Base-by-base conservation (phyloP, 352 stramenopile species). In the Globisporangium cystogenes region DNA sequence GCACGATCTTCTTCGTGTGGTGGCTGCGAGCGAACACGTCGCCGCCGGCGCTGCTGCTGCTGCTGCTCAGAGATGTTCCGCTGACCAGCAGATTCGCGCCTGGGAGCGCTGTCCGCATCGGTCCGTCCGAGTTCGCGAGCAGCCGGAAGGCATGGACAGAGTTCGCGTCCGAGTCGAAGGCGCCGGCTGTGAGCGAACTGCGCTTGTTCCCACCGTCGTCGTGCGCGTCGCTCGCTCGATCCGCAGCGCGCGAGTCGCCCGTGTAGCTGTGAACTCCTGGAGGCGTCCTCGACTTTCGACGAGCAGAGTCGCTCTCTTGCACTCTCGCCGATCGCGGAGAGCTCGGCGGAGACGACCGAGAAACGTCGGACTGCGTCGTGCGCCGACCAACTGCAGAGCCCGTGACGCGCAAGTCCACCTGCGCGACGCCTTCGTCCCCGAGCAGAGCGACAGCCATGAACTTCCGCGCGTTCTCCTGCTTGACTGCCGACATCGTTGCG, bases 1-100 rank as follows among this genome's bases (percentile, higher is more conserved):
- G 59, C 12, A 78, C 65, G 20, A 74, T 65, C 33, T 45, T 79
- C 44, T 79, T 78, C 20, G 44, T 62, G 7, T 40, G 43, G 46
- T 72, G 57, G 2, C 53, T 57, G 18, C 45, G 46, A 5, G 43
- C 18, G 2, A 37, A 46, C 20, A 37, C 15, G 33, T 2, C 14
- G 33, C 4, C 14, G 7, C 29, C 5, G 16, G 24, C 29, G 26
- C 46, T 14, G 11, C 37, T 4, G n/a, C 23, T 15, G 4, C 29
- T 26, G 15, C 27, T 27, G 23, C 41, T 35, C 24, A 51, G 27
- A 2, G 48, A 39, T 1, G n/a, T 43, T 18, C 42, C 43, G 11
- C 26, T 57, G 20, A 57, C 23, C 26, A 21, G 27, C 4, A 58
- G 35, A 14, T 23, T 6, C 6, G 18, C 39, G 10, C n/a, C 39